Evolutionary conservation across 1,284 basidiomycete genomes (phyloP), one percentile per base, ranked within the genome.

Genomic region (Taiwanofungus camphoratus): DNA sequence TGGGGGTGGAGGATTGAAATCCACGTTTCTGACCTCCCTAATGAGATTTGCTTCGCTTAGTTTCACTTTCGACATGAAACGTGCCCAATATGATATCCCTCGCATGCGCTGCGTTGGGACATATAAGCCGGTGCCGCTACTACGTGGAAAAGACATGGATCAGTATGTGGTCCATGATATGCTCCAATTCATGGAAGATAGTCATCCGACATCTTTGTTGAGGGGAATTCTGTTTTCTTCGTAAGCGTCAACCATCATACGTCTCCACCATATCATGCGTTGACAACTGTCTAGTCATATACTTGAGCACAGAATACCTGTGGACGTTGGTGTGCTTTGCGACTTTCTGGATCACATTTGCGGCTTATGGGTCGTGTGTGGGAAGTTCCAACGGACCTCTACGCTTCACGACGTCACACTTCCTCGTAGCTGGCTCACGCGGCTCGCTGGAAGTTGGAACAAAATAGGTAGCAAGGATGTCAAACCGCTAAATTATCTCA

Each of bases 341-440:
- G 67, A 74, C 39, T 53, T 70, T 21, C 45, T 74, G 26, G 78
- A 79, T 34, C 54, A 60, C 18, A 50, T 77, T 0, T 62, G 67
- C 29, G 60, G 62, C 1, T 62, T 63, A 4, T 53, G 68, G 9
- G 56, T 70, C 5, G 39, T 77, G 0, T 54, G 66, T 2, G 54
- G 52, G 39, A 60, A 57, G 13, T 42, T 59, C 23, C 48, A 56
- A 13, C 51, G 34, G 1, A 26, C 26, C 1, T 50, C 45, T 0
- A 55, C 52, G 11, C 53, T 75, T 0, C 69, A 78, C 39, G 62
- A 65, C 9, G 50, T 73, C 12, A 68, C 68, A 2, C 61, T 79
- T 21, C 76, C 75, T 0, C 64, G 68, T 13, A 69, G 65, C 39
- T 79, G 74, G 74, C 45, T 76, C 9, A 41, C 62, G 3, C 54